Evolutionary conservation across 352 stramenopile species (phyloP).

Genomic region (Phytophthora syringae): DNA sequence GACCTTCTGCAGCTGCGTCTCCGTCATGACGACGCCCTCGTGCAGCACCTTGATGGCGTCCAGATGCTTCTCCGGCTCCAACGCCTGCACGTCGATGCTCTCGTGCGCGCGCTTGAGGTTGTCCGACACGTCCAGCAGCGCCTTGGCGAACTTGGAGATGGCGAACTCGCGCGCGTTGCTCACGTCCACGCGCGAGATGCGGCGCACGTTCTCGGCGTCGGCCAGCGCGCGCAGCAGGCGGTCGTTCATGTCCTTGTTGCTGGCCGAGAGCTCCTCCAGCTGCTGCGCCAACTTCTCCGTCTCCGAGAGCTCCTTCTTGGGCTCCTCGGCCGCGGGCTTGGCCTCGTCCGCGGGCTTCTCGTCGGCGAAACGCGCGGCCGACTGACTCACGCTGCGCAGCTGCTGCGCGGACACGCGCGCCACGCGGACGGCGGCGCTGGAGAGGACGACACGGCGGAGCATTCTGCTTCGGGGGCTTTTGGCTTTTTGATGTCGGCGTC

Average conservation of each 20-base stretch:
- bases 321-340: conserved; percentile 18
- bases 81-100: conserved; percentile 77
- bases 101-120: conserved; percentile 96
- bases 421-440: conserved; percentile 39
- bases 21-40: conserved; percentile 95
- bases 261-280: conserved; percentile 71
- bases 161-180: conserved; percentile 94
- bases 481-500: not conserved
- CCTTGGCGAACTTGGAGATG: conserved; percentile 97
- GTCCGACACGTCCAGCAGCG: conserved; percentile 97
- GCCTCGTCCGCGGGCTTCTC: conserved; percentile 56
- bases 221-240: conserved; percentile 92
- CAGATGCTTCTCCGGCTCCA: conserved; percentile 74
- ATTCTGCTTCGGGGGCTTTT: conserved; percentile 39
- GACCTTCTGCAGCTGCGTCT: conserved; percentile 96
- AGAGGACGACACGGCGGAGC: conserved; percentile 70
- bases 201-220: conserved; percentile 98
- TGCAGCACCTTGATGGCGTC: conserved; percentile 77
- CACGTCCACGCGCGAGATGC: conserved; percentile 95
- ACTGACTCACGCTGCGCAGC: conserved; percentile 56
- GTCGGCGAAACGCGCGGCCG: conserved; percentile 47
- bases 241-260: conserved; percentile 88
- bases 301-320: conserved; percentile 32
- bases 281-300: conserved; percentile 65
- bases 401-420: conserved; percentile 50